phyloP scores from a whole-genome alignment of 2,329 filamentous ascomycete genomes.

The Fonsecaea erecta region DNA sequence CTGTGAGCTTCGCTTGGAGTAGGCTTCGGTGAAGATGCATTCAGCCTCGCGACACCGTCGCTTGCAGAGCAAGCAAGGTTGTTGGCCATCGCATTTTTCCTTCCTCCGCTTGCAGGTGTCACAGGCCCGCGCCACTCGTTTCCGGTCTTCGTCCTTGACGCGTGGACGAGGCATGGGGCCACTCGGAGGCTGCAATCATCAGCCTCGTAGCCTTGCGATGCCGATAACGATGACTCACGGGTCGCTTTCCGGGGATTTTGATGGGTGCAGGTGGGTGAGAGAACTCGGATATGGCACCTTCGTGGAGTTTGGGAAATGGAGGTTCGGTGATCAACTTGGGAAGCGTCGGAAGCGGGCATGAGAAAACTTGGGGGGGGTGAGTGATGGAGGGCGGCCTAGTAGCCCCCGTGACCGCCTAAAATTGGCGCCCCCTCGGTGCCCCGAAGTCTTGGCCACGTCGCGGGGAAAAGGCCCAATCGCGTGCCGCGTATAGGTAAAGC shows the following conservation, averaged over 20 bases:
- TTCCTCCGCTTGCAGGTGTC: slow-evolving; percentile 46
- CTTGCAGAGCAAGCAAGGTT: slow-evolving; percentile 58
- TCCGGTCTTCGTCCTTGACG: slow-evolving; percentile 39
- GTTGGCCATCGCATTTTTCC: slow-evolving; percentile 58
- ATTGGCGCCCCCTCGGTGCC: not conserved
- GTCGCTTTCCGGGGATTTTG: slow-evolving; percentile 9
- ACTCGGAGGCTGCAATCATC: slow-evolving; percentile 7
- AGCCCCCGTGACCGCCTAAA: not conserved
- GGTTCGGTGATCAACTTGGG: slow-evolving; percentile 15
- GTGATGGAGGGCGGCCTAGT: not conserved
- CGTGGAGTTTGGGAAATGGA: slow-evolving; percentile 10
- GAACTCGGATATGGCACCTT: slow-evolving; percentile 34
- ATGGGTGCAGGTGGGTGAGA: not conserved
- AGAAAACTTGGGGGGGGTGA: slow-evolving; percentile 15
- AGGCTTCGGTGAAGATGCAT: slow-evolving; percentile 47
- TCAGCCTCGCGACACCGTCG: slow-evolving; percentile 48
- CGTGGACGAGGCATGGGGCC: slow-evolving; percentile 37
- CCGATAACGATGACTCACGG: slow-evolving; percentile 2
- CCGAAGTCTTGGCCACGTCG: not conserved
- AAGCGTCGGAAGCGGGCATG: slow-evolving; percentile 31
- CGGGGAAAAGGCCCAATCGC: slow-evolving; percentile 14
- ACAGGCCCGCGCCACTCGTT: slow-evolving; percentile 37
- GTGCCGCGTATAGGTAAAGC: not conserved
- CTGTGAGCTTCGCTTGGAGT: slow-evolving; percentile 22
- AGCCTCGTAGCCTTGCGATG: slow-evolving; percentile 17